Percentiles rank a stretch among this genome's conserved stretches.
Evolutionary conservation across 106 monocot genomes (phyloP).

Genomic region (Acorus calamus): DNA sequence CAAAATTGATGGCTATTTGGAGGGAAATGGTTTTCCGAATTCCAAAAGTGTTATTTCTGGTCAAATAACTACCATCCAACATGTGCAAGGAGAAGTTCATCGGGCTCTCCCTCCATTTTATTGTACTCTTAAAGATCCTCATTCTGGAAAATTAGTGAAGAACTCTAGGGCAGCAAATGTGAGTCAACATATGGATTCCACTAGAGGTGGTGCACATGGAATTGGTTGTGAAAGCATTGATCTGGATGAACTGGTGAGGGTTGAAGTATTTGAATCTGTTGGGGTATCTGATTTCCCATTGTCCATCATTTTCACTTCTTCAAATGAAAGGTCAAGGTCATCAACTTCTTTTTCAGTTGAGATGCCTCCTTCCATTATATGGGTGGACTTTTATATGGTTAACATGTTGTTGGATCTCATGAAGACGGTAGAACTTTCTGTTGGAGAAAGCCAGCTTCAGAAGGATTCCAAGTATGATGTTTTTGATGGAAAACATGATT

Average conservation of each 20-base stretch:
- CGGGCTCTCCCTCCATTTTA: constrained; percentile 47
- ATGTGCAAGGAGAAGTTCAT: constrained; percentile 39
- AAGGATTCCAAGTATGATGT: constrained; percentile 9
- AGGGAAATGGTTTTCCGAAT: constrained; percentile 7
- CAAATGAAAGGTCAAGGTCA: constrained; percentile 16
- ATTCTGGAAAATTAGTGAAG: constrained; percentile 12
- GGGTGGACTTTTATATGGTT: constrained; percentile 65
- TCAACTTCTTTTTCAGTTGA: constrained; percentile 43
- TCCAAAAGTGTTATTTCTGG: not conserved
- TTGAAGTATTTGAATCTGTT: constrained; percentile 66
- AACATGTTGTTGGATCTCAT: constrained; percentile 36
- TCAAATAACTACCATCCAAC: constrained; percentile 17
- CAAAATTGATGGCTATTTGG: constrained; percentile 55
- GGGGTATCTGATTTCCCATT: constrained; percentile 43
- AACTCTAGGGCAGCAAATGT: not conserved
- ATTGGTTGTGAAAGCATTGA: not conserved
- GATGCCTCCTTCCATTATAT: constrained; percentile 60
- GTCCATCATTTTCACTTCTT: constrained; percentile 25
- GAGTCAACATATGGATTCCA: not conserved
- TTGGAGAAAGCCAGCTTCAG: constrained; percentile 5
- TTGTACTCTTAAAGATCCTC: constrained; percentile 15
- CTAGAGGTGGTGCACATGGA: constrained; percentile 1
- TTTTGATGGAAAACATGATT: constrained; percentile 3
- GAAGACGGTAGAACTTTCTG: constrained; percentile 30
- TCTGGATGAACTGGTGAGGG: constrained; percentile 18